A percentile compares a stretch with the other conserved stretches of the same genome.
Evolutionary conservation across 345 rosid species (phyloP).

Genomic region (Rhodomyrtus tomentosa): DNA sequence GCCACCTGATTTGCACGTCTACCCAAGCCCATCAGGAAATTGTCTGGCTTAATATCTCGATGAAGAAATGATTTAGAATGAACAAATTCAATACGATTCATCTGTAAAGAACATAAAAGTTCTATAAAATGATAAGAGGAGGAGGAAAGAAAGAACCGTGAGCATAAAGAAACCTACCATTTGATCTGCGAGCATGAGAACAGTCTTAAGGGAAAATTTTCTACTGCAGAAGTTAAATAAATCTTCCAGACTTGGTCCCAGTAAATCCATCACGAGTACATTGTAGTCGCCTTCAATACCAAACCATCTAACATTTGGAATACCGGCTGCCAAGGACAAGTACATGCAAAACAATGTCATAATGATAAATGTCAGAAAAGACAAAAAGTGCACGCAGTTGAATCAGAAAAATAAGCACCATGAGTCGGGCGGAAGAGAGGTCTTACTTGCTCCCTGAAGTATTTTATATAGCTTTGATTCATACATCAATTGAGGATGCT

Average conservation of each 20-base stretch:
- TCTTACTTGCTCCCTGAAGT: slow-evolving; percentile 90
- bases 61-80: slow-evolving; percentile 87
- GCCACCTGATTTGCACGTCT: slow-evolving; percentile 78
- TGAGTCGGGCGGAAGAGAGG: background rate
- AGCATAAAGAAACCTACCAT: slow-evolving; percentile 39
- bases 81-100: slow-evolving; percentile 78
- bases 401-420: background rate
- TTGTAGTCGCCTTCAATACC: slow-evolving; percentile 86
- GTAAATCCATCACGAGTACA: slow-evolving; percentile 79
- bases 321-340: slow-evolving; percentile 50
- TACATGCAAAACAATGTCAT: background rate
- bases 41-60: slow-evolving; percentile 91
- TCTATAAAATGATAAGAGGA: background rate
- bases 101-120: slow-evolving; percentile 22
- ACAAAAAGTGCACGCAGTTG: background rate
- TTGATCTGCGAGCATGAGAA: slow-evolving; percentile 91
- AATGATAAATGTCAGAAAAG: background rate
- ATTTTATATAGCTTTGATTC: slow-evolving; percentile 85
- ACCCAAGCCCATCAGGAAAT: slow-evolving; percentile 92
- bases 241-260: slow-evolving; percentile 95
- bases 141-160: background rate
- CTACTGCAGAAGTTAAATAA: slow-evolving; percentile 83
- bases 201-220: slow-evolving; percentile 79
- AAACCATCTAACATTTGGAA: slow-evolving; percentile 77
- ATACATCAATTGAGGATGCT: slow-evolving; percentile 86